These are phyloP conservation scores for Fusarium sp. DNA, from an alignment of 2,329 filamentous ascomycete genomes.

Conservation along the genomic window DNA sequence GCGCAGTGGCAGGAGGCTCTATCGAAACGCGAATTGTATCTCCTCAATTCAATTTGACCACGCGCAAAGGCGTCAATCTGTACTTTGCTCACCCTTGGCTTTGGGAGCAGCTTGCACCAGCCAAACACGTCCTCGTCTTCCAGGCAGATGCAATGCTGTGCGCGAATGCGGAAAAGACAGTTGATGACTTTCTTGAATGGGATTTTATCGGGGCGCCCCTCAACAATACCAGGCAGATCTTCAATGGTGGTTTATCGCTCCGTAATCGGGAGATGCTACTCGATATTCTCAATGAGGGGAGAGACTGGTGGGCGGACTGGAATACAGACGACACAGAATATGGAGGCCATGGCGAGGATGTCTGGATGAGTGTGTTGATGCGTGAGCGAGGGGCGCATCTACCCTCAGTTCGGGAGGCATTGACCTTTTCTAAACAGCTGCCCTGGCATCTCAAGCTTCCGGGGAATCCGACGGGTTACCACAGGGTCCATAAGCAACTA, in stretches of 20 bases:
- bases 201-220: slow-evolving; percentile 15
- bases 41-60: not conserved
- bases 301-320: slow-evolving; percentile 18
- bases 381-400: slow-evolving; percentile 20
- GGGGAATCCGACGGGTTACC: slow-evolving; percentile 12
- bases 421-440: slow-evolving; percentile 20
- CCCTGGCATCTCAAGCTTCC: slow-evolving; percentile 17
- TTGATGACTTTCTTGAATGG: slow-evolving; percentile 18
- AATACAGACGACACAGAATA: slow-evolving; percentile 19
- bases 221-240: not conserved
- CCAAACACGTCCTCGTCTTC: slow-evolving; percentile 26
- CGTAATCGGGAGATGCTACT: slow-evolving; percentile 1
- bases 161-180: slow-evolving; percentile 13
- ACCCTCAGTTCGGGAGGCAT: slow-evolving; percentile 10
- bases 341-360: slow-evolving; percentile 19
- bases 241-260: slow-evolving; percentile 1
- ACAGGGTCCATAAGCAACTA: slow-evolving; percentile 17
- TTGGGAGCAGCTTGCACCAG: slow-evolving; percentile 23
- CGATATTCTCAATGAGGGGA: not conserved
- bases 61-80: slow-evolving; percentile 5
- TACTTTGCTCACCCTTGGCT: slow-evolving; percentile 18
- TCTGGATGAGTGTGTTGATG: slow-evolving; percentile 27
- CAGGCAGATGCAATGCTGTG: slow-evolving; percentile 23
- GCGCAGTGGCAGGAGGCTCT: not conserved
- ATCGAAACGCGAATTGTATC: slow-evolving; percentile 2